A percentile compares a stretch with the other conserved stretches of the same genome.
phyloP scores from a whole-genome alignment of 2,329 filamentous ascomycete species.

The Paraphoma chrysanthemicola region DNA sequence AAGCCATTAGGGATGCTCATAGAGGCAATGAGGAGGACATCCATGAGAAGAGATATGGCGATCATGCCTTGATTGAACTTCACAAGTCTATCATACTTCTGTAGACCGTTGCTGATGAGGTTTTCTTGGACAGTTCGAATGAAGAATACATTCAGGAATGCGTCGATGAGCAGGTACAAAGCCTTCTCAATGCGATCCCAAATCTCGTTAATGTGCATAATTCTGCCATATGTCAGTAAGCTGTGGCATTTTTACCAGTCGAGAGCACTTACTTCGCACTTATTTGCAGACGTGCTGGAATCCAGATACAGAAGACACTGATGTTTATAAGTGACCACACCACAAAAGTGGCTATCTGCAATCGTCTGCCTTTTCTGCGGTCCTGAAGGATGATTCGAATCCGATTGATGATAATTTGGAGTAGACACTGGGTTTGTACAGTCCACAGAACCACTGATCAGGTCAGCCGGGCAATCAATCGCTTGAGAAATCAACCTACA shows the following conservation, averaged over 20 bases:
- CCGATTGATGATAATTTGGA: slow-evolving; percentile 41
- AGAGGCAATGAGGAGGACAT: slow-evolving; percentile 49
- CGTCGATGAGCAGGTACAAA: slow-evolving; percentile 31
- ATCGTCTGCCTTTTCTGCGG: slow-evolving; percentile 13
- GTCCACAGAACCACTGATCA: slow-evolving; percentile 28
- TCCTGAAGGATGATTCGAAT: slow-evolving; percentile 33
- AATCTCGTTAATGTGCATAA: slow-evolving; percentile 30
- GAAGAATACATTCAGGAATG: slow-evolving; percentile 34
- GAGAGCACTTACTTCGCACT: slow-evolving; percentile 14
- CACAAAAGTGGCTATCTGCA: slow-evolving; percentile 22
- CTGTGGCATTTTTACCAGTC: neutral
- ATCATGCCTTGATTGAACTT: slow-evolving; percentile 36
- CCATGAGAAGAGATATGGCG: slow-evolving; percentile 32
- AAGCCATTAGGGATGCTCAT: slow-evolving; percentile 53
- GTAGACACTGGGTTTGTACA: slow-evolving; percentile 37
- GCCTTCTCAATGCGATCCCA: slow-evolving; percentile 38
- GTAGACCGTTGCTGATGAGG: slow-evolving; percentile 33
- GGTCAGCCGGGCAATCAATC: slow-evolving; percentile 6
- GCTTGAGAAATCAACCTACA: slow-evolving; percentile 14
- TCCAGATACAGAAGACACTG: slow-evolving; percentile 38
- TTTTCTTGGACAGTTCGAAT: slow-evolving; percentile 30
- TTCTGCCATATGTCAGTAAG: slow-evolving; percentile 11
- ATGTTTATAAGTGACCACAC: slow-evolving; percentile 36
- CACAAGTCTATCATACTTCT: slow-evolving; percentile 35
- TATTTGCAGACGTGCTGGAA: slow-evolving; percentile 35